A percentile compares a stretch with the other conserved stretches of the same genome.
Conservation (phyloP, 345 rosid species). For the Hibiscus mutabilis region DNA sequence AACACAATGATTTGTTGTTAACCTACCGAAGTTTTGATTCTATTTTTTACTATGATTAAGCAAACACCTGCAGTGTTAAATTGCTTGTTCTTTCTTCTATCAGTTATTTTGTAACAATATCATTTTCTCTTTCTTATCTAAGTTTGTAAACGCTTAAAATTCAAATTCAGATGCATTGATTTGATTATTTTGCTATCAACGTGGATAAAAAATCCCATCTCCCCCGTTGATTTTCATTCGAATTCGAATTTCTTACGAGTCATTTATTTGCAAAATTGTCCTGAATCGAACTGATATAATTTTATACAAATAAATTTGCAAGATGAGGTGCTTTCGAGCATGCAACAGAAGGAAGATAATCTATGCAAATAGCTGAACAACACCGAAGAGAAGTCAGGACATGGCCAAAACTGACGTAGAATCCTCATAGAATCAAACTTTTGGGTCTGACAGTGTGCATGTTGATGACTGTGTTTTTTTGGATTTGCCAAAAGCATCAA, state of each 20-base stretch:
- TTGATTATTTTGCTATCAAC: not conserved
- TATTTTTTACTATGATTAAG: too few relatives aligned
- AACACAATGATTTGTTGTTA: too few relatives aligned
- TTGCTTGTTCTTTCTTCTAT: too few relatives aligned
- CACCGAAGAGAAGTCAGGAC: too few relatives aligned
- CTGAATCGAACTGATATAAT: not conserved
- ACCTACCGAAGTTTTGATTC: too few relatives aligned
- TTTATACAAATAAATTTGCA: conserved; percentile 20
- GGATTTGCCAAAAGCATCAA: conserved; percentile 79
- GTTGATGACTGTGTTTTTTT: conserved; percentile 74
- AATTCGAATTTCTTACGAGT: too few relatives aligned
- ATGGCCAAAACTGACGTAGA: conserved; percentile 16
- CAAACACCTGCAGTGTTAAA: too few relatives aligned
- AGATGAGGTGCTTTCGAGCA: conserved; percentile 74
- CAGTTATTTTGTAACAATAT: too few relatives aligned
- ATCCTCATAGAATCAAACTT: conserved; percentile 20
- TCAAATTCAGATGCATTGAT: not conserved
- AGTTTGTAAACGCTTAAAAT: not conserved
- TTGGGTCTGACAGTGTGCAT: conserved; percentile 37
- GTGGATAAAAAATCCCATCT: too few relatives aligned
- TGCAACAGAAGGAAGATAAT: conserved; percentile 87
- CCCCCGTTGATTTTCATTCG: not conserved
- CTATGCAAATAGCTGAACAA: too few relatives aligned
- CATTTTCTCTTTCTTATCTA: too few relatives aligned
- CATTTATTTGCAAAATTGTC: too few relatives aligned